Evolutionary conservation across 805 yeast species (phyloP), one percentile per base, ranked within the genome.

Genomic region (Yamadazyma sp.): DNA sequence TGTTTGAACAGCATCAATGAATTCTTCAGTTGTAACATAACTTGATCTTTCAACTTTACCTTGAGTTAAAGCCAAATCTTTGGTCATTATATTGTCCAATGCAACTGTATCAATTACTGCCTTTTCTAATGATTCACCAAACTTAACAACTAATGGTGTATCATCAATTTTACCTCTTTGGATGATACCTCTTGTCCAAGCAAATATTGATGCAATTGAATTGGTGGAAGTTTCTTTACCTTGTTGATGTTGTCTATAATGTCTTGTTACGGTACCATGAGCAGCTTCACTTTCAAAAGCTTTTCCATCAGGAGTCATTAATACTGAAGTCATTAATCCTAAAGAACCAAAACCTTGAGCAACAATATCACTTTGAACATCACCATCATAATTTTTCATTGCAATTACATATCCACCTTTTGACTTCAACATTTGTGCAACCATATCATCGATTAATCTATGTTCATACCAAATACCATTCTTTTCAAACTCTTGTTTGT

Each of bases 191-290:
- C 95, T 81, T 23, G 95, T 74, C 98, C 98, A 91, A 20, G 98
- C 98, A 56, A 83, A 91, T 49, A 91, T 91, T 10, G 96, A 88
- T 3, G 98, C 98, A 62, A 91, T 91, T 12, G 97, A 89, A 69
- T 91, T 91, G 39, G 98, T 91, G 5, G 96, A 86, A 13, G 98
- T 91, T 69, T 89, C 97, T 62, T 88, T 86, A 48, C 98, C 98
- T 65, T 84, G 86, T 69, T 91, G 97, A 65, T 86, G 87, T 66
- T 82, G 93, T 71, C 97, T 84, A 70, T 75, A 91, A 63, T 91
- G 98, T 70, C 98, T 85, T 30, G 97, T 91, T 50, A 91, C 98
- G 10, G 98, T 91, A 38, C 98, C 98, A 61, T 91, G 98, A n/a
- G 98, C 98, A 40, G 98, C 98, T 72, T 91, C 98, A 36, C 88